Evolutionary conservation across 2,329 filamentous ascomycete species (phyloP).

Genomic region (Dactylella cylindrospora): DNA sequence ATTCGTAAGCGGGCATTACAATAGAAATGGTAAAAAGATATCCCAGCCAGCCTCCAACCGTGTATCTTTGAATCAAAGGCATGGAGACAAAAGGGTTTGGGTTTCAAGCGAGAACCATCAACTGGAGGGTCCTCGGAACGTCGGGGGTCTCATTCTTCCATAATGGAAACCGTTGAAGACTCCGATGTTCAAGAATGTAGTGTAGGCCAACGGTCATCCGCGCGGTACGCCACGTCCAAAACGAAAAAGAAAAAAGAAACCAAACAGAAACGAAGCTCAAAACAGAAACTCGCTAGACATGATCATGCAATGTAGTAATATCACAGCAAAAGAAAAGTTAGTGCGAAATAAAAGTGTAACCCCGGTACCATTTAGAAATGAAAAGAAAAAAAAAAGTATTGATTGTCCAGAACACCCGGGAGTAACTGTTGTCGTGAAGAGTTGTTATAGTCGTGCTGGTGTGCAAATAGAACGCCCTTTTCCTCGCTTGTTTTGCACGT

Average conservation of each 20-base stretch:
- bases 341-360: conserved; percentile 17
- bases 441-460: conserved; percentile 12
- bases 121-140: conserved; percentile 9
- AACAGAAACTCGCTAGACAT: conserved; percentile 16
- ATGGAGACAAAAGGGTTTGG: conserved; percentile 1
- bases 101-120: not conserved
- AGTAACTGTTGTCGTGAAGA: no score
- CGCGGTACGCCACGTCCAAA: conserved; percentile 21
- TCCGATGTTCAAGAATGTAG: conserved; percentile 15
- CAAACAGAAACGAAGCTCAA: conserved; percentile 13
- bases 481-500: no score
- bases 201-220: conserved; percentile 20
- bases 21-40: not conserved
- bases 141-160: not conserved
- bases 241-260: not conserved
- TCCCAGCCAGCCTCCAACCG: conserved; percentile 2
- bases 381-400: conserved; percentile 2
- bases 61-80: conserved; percentile 17
- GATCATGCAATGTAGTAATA: conserved; percentile 21
- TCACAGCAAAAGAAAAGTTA: conserved; percentile 3
- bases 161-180: conserved; percentile 1
- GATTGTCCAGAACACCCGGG: conserved; percentile 11
- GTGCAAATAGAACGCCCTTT: no score
- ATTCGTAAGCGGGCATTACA: conserved; percentile 19
- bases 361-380: conserved; percentile 15